Conservation (phyloP, 495 filamentous ascomycete species). For the Penicillium bialowiezense region DNA sequence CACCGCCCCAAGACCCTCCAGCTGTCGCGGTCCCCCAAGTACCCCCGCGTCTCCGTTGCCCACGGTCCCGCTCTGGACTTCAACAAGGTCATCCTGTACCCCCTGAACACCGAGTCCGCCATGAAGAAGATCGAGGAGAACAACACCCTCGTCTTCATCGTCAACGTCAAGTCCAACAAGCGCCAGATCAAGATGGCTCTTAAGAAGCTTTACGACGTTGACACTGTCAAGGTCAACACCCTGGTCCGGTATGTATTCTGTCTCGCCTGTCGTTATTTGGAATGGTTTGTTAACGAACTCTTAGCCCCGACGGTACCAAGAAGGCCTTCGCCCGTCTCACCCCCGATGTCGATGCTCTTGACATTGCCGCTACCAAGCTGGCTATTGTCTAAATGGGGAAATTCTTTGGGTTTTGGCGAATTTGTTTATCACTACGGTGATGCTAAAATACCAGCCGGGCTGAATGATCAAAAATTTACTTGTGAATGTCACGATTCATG, state of each 20-base stretch:
- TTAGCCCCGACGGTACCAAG: conserved; percentile 91
- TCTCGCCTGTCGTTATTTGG: not conserved
- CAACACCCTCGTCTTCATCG: conserved; percentile 99
- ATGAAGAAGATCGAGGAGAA: conserved; percentile 99
- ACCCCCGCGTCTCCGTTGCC: conserved; percentile 91
- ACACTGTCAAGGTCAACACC: conserved; percentile 97
- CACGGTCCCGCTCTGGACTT: conserved; percentile 88
- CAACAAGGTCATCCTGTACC: conserved; percentile 82
- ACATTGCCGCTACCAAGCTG: conserved; percentile 98
- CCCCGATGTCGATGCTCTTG: conserved; percentile 93
- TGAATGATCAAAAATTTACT: conserved; percentile 45
- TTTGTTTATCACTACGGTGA: conserved; percentile 45
- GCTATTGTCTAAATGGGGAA: conserved; percentile 76
- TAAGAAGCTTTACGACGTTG: conserved; percentile 99
- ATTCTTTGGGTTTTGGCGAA: conserved; percentile 43
- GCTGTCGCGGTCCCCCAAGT: conserved; percentile 89
- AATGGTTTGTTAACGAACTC: conserved; percentile 14
- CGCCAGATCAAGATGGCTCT: conserved; percentile 97
- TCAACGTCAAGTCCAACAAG: conserved; percentile 99
- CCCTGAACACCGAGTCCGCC: conserved; percentile 94
- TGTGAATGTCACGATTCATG: conserved; percentile 18
- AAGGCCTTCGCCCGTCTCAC: conserved; percentile 97
- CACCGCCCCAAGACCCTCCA: conserved; percentile 93
- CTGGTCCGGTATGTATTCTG: conserved; percentile 73
- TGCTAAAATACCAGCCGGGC: conserved; percentile 44